These are phyloP conservation scores for Malassezia slooffiae DNA, from an alignment of 1,284 basidiomycete species.

Conservation along the genomic window DNA sequence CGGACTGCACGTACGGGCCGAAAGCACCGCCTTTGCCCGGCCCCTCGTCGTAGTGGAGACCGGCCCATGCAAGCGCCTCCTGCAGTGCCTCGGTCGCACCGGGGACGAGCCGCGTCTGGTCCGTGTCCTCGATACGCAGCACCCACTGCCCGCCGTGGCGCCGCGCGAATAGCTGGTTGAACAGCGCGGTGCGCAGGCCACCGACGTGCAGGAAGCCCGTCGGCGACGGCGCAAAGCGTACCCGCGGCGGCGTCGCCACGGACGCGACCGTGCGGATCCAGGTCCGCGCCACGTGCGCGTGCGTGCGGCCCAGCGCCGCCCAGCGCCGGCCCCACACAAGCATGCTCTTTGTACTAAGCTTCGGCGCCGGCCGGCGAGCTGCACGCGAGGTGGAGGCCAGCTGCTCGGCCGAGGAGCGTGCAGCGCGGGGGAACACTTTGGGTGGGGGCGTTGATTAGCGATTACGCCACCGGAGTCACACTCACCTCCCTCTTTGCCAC, in stretches of 20 bases:
- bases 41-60: constrained; percentile 84
- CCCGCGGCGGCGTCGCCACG: constrained; percentile 21
- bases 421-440: no score
- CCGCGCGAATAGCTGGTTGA: constrained; percentile 76
- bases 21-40: constrained; percentile 43
- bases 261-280: neutral
- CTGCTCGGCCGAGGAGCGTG: no score
- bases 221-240: constrained; percentile 93
- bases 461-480: no score
- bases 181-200: constrained; percentile 86
- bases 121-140: constrained; percentile 88
- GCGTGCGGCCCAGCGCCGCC: no score
- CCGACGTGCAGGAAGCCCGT: constrained; percentile 90
- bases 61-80: constrained; percentile 76
- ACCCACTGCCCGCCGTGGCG: constrained; percentile 77
- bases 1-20: constrained; percentile 56
- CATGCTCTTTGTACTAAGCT: no score
- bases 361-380: no score
- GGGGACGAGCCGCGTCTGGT: constrained; percentile 56
- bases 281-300: neutral
- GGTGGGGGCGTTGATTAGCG: no score
- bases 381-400: no score
- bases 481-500: no score
- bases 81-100: constrained; percentile 73
- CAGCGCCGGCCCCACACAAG: no score